Evolutionary conservation across 139 green algal species (phyloP), one percentile per base, ranked within the genome.

Genomic region (Coccomyxa sp.): DNA sequence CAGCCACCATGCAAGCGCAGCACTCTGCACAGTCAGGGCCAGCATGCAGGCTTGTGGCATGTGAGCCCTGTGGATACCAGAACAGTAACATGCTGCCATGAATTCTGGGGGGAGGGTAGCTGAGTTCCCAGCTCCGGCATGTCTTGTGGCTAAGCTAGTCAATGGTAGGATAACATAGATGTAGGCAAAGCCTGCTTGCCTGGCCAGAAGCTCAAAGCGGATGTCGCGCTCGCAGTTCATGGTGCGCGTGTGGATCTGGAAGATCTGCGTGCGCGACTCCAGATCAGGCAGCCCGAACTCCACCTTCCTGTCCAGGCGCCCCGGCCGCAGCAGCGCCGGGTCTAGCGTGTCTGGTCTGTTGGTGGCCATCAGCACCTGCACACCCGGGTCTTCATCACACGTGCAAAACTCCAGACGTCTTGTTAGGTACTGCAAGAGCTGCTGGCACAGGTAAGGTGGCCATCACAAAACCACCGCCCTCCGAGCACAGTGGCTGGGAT

Each of bases 171-270:
- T n/a, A n/a, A n/a, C n/a, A n/a, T n/a, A n/a, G n/a, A n/a, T n/a
- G n/a, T n/a, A n/a, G n/a, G n/a, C n/a, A n/a, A n/a, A n/a, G n/a
- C n/a, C n/a, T n/a, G n/a, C n/a, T n/a, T 7, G 35, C 71, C 96
- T 88, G 31, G 92, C 91, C 36, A 99, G 89, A 68, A 99, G 93
- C 92, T 99, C 93, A 76, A 93, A 97, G 14, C 96, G 88, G 81
- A 99, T 98, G 87, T 98, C 95, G 6, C 95, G 89, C 89, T 99
- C 96, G 68, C 93, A 94, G 79, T 93, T 95, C 96, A 99, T 99
- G 3, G 95, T 91, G 64, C 96, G 90, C 0, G 95, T 97, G 89
- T 99, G 96, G 82, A 99, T 99, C 80, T 92, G 85, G 90, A 99
- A 99, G 87, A 99, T 99, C 85, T 98, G 95, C 8, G 95, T 95